Percentiles rank a stretch among this genome's conserved stretches.
phyloP scores from a whole-genome alignment of 2,329 filamentous ascomycete species.

The Gyromitra esculenta region DNA sequence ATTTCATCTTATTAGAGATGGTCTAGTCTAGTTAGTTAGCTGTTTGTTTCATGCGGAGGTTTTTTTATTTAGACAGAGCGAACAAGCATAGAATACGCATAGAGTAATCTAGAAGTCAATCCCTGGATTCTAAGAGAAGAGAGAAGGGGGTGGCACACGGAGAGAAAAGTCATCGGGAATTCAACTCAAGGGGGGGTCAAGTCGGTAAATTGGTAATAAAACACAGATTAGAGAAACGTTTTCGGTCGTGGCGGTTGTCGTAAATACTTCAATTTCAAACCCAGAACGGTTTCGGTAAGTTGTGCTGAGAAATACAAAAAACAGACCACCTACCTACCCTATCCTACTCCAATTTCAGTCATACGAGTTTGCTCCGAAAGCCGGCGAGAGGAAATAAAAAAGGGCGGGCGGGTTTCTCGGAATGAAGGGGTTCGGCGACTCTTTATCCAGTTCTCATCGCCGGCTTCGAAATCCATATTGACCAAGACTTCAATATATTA shows the following conservation, averaged over 20 bases:
- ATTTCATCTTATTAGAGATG: neutral
- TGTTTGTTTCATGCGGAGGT: slow-evolving; percentile 14
- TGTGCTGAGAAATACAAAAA: slow-evolving; percentile 23
- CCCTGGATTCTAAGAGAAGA: slow-evolving; percentile 11
- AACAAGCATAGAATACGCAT: slow-evolving; percentile 28
- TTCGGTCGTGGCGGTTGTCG: neutral
- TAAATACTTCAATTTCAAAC: neutral
- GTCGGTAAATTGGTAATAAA: slow-evolving; percentile 35
- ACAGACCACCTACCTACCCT: neutral
- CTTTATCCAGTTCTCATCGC: slow-evolving; percentile 38
- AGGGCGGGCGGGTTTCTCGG: slow-evolving; percentile 19
- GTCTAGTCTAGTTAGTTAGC: slow-evolving; percentile 12
- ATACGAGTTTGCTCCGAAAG: slow-evolving; percentile 13
- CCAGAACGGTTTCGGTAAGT: neutral
- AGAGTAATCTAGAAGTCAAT: slow-evolving; percentile 37
- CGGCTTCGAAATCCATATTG: slow-evolving; percentile 21
- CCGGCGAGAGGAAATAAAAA: slow-evolving; percentile 12
- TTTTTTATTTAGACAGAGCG: slow-evolving; percentile 11
- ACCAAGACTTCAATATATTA: neutral
- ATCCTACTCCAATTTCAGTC: slow-evolving; percentile 10
- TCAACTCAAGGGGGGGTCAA: slow-evolving; percentile 16
- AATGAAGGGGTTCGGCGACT: slow-evolving; percentile 46
- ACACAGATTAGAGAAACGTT: slow-evolving; percentile 1
- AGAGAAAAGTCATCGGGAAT: slow-evolving; percentile 12
- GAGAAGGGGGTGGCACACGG: neutral